Evolutionary conservation across 2,329 filamentous ascomycete genomes (phyloP).

Genomic region (Ophiostoma ips): DNA sequence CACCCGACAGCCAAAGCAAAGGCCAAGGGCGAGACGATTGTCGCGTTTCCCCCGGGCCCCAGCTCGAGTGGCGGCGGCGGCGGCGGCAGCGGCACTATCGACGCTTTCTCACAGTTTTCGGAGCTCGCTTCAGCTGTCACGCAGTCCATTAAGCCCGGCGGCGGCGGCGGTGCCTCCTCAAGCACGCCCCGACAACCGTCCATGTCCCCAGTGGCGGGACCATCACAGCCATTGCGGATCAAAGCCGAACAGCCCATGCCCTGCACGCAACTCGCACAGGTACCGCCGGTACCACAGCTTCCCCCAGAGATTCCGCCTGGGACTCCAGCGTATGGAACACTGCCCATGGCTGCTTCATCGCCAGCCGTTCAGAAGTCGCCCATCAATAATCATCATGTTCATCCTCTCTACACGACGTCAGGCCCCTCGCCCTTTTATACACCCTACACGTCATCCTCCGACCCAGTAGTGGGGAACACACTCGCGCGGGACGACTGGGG

Average conservation of each 20-base stretch:
- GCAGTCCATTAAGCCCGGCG: slow-evolving; percentile 3
- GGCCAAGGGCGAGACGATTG: not conserved
- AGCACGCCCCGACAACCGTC: not conserved
- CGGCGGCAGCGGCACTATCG: not conserved
- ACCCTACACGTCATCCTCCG: not conserved
- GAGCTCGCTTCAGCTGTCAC: slow-evolving; percentile 6
- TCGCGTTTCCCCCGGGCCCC: not conserved
- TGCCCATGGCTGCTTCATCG: not conserved
- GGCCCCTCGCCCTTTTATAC: not conserved
- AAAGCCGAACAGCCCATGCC: not conserved
- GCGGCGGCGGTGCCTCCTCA: not conserved
- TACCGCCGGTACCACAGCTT: not conserved
- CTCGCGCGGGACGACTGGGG: not conserved
- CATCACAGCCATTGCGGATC: not conserved
- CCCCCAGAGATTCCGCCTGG: not conserved
- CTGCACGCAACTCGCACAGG: not conserved
- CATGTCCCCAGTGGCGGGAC: not conserved
- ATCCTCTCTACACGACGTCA: not conserved
- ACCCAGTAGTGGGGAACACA: not conserved
- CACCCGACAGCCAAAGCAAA: not conserved
- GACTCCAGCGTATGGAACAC: not conserved
- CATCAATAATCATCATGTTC: not conserved
- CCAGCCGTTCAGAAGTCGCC: not conserved
- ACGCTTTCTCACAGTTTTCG: slow-evolving; percentile 6
- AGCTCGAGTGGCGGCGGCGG: not conserved